Base-by-base conservation (phyloP, 192 early-diverging fungal species). In the Chytriomyces hyalinus region DNA sequence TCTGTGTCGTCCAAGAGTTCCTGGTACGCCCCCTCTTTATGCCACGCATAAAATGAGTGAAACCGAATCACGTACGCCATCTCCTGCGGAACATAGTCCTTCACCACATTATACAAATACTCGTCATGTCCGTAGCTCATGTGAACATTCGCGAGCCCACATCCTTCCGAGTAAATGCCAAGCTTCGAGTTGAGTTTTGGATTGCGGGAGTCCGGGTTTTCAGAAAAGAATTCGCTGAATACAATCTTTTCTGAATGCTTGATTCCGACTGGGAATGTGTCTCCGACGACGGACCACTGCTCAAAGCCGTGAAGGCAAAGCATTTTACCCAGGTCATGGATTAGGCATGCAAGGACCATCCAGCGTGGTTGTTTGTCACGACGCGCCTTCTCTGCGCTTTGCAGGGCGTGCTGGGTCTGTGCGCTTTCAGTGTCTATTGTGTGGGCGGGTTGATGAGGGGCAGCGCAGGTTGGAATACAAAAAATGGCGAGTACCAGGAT, bases 211-310 rank as follows among this genome's bases (percentile, higher is more conserved):
- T 89, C 87, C 10, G 75, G 80, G 64, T 89, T 89, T 3, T 48
- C n/a, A 20, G 64, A 61, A 57, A 86, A 86, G 49, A 70, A 84
- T 5, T 81, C 57, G 0, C 67, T 57, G 61, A 79, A 86, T 4
- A 89, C 84, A 17, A 89, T 87, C 47, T 83, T 80, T 17, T 57
- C 24, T 5, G 80, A 81, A 51, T 75, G 87, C 17, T 17, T 26
- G 70, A 85, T 87, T 10, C 87, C 87, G 6, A 89, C 87, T 22
- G 87, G 87, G 70, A 85, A 88, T 0, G 87, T 89, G 67, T 89
- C 87, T 9, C 81, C 83, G 17, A 85, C 86, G 53, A 87, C 84
- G 46, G 82, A 74, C 87, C 86, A 87, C 75, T 88, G 87, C 51
- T 80, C 80, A 15, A 83, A 83, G 10, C 83, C 87, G 20, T 73